Evolutionary conservation across 2,329 filamentous ascomycete genomes (phyloP), one percentile per base, ranked within the genome.

Genomic region (Alternaria sp.): DNA sequence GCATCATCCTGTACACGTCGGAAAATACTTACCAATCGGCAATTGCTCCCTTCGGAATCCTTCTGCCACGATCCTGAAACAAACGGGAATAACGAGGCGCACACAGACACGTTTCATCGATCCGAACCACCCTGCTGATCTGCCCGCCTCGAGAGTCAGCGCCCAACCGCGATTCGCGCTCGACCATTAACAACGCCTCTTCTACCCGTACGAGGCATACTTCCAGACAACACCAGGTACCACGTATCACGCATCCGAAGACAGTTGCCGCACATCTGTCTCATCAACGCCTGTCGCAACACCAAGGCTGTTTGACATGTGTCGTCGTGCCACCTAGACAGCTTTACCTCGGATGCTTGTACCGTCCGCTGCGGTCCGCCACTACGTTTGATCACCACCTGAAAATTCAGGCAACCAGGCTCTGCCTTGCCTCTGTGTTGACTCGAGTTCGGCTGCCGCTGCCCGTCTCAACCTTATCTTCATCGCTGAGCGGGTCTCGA

Each of bases 51-150:
- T 26, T 32, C 21, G 30, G 62, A 49, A 59, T 52, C 21, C 46
- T 36, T 32, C 26, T 26, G 64, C 69, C 60, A 59, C 62, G 36
- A 61, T 59, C 56, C 59, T 71, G 66, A 68, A 62, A 70, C 68
- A 62, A 67, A 65, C 69, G 62, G 66, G 68, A 65, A 66, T 67
- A 68, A 61, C 59, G 45, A 65, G 50, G 57, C 25, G 62, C 46
- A 60, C 66, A 68, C 65, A 59, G 57, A 68, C 64, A 15, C 56
- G 68, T 73, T 72, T 73, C 69, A 73, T 67, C 64, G 44, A 66
- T 64, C 66, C 69, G 67, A 67, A 62, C 60, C 58, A 57, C 63
- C 67, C 64, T 62, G 61, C 64, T 68, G 60, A 65, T 67, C 59
- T 55, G 60, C 32, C 64, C 51, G 60, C 40, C 54, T 57, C 43